Conservation (phyloP, 352 stramenopile species). For the Salisapilia sapeloensis region DNA sequence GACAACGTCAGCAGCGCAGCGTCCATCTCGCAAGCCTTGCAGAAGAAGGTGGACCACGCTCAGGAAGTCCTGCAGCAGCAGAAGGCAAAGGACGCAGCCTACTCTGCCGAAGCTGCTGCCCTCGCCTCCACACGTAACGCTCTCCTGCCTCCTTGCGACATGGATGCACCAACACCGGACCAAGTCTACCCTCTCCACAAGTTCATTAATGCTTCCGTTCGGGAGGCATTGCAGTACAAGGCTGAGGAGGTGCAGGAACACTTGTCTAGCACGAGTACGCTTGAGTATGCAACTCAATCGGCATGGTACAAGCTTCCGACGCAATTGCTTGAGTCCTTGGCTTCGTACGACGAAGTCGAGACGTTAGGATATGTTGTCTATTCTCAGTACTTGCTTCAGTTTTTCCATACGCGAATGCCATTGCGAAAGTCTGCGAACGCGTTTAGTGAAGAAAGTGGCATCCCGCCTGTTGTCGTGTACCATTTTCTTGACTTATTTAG, state of each 20-base stretch:
- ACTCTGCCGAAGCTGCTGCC: conserved; percentile 29
- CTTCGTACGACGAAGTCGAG: conserved; percentile 47
- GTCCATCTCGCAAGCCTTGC: conserved; percentile 46
- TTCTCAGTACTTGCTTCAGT: conserved; percentile 45
- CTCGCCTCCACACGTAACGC: conserved; percentile 37
- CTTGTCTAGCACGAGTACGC: conserved; percentile 28
- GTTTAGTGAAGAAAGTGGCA: conserved; percentile 63
- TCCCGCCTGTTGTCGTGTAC: conserved; percentile 49
- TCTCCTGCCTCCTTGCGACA: conserved; percentile 46
- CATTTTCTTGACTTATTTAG: conserved; percentile 57
- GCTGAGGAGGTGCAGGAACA: conserved; percentile 51
- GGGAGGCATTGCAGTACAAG: conserved; percentile 64
- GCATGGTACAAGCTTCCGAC: conserved; percentile 29
- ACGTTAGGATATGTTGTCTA: conserved; percentile 61
- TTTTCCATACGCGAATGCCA: conserved; percentile 44
- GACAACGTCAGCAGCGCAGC: conserved; percentile 54
- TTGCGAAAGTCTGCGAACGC: conserved; percentile 36
- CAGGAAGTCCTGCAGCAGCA: conserved; percentile 27
- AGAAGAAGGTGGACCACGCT: conserved; percentile 56
- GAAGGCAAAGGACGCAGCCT: conserved; percentile 26
- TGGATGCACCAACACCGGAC: conserved; percentile 57
- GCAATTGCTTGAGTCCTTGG: conserved; percentile 45
- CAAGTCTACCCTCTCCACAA: conserved; percentile 65
- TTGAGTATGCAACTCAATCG: conserved; percentile 29
- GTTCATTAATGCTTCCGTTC: conserved; percentile 48